Percentiles rank a stretch among this genome's conserved stretches.
These are phyloP conservation scores for Colletotrichum spinosum DNA, from an alignment of 2,329 filamentous ascomycete species.

Conservation along the genomic window DNA sequence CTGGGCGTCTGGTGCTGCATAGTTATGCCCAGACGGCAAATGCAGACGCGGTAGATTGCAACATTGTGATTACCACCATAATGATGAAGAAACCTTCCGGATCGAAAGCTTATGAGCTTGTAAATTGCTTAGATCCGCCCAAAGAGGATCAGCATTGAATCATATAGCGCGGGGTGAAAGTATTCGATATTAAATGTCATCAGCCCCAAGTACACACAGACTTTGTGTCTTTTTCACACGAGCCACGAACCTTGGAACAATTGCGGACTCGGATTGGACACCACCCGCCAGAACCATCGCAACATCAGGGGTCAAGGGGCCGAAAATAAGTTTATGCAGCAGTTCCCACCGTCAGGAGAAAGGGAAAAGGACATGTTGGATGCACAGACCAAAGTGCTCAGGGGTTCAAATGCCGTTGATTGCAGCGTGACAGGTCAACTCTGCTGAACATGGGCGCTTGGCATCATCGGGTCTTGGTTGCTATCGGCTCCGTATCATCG, in stretches of 20 bases:
- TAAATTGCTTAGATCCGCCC: too few species aligned
- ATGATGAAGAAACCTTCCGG: too few species aligned
- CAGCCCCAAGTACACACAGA: too few species aligned
- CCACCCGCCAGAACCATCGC: slow-evolving; percentile 25
- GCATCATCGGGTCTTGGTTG: slow-evolving; percentile 6
- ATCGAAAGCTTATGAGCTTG: too few species aligned
- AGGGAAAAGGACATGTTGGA: background rate
- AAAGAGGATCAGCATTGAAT: too few species aligned
- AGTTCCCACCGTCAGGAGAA: slow-evolving; percentile 6
- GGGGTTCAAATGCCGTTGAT: slow-evolving; percentile 17
- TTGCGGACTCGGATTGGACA: slow-evolving; percentile 8
- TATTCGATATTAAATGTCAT: too few species aligned
- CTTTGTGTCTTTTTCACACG: too few species aligned
- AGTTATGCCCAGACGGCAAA: too few species aligned
- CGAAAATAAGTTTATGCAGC: slow-evolving; percentile 24
- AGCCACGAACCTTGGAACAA: background rate
- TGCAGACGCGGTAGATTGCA: too few species aligned
- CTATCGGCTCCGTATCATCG: background rate
- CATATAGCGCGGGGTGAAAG: too few species aligned
- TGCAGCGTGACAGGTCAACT: slow-evolving; percentile 29
- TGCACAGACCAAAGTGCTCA: slow-evolving; percentile 21
- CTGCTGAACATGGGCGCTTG: slow-evolving; percentile 22
- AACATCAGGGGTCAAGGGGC: slow-evolving; percentile 3
- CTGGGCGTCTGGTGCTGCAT: too few species aligned
- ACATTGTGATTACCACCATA: too few species aligned